phyloP scores from a whole-genome alignment of 2,329 filamentous ascomycete genomes.

The Coniochaeta prunicola region DNA sequence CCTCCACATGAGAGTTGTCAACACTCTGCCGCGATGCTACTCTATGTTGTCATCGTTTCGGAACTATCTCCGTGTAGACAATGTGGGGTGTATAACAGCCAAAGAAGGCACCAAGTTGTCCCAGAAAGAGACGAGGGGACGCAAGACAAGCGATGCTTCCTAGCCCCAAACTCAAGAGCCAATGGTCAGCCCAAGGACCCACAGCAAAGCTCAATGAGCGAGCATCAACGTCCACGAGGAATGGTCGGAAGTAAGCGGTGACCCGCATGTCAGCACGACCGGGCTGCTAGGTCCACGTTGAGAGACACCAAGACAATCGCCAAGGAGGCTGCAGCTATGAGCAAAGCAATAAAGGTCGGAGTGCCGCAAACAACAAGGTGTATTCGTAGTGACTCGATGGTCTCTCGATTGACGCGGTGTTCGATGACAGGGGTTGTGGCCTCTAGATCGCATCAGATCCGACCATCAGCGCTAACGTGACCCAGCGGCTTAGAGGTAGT shows the following conservation, averaged over 20 bases:
- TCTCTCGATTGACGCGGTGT: not conserved
- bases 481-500: not conserved
- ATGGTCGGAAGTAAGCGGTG: not conserved
- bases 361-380: not conserved
- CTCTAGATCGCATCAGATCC: not conserved
- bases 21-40: slow-evolving; percentile 1
- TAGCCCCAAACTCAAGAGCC: not conserved
- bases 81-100: not conserved
- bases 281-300: not conserved
- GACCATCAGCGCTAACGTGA: not conserved
- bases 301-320: not conserved
- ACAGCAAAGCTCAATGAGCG: not conserved
- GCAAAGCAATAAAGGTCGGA: no score
- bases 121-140: not conserved
- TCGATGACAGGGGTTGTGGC: not conserved
- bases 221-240: not conserved
- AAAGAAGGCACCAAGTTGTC: no score
- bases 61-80: not conserved
- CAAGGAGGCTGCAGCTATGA: no score
- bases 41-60: slow-evolving; percentile 1
- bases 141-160: not conserved
- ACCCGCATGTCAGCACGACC: not conserved
- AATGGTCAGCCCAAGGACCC: not conserved
- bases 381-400: not conserved
- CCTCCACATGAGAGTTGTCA: slow-evolving; percentile 4